Evolutionary conservation across 306 rosid species (phyloP), one percentile per base, ranked within the genome.

Genomic region (Begonia peltatifolia): DNA sequence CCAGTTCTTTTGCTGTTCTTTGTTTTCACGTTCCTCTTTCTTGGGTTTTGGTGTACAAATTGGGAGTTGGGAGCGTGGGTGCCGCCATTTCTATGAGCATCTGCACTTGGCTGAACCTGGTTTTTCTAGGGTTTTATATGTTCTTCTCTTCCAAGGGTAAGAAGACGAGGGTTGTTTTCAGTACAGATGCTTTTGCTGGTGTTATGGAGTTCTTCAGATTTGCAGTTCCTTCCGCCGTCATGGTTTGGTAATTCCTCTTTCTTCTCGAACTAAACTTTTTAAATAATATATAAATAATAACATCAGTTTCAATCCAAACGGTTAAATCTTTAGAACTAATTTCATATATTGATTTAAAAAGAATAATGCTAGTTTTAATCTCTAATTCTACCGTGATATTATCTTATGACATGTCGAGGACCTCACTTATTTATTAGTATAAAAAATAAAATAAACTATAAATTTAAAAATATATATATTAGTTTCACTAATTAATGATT

Each of bases 41-140:
- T 49, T 60, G 64, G 50, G 54, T 12, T 17, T 44, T 60, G 12
- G 50, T 60, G 18, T 60, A 60, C 17, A 60, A 50, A 30, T 20
- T 18, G 15, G 56, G 54, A 18, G 36, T 60, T 12, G 64, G 64
- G 15, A 15, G 17, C 23, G 10, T 16, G 6, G 64, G 64, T 38
- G 56, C 64, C 4, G 64, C 47, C 1, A 6, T 50, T 30, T 55
- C 64, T 22, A 38, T 60, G 22, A 23, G 41, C 16, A 12, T 44
- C 9, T 50, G 56, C 12, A 60, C 64, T 36, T 60, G 64, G 64
- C 41, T 60, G 9, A 50, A 50, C 41, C 18, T 60, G 56, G 46
- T 49, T 4, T 17, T 50, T 6, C 50, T 60, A 5, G 46, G 42
- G 16, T 1, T 16, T 15, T 60, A 36, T 38, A 9, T 42, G 35